Evolutionary conservation across 2,329 filamentous ascomycete genomes (phyloP), one percentile per base, ranked within the genome.

Genomic region (Teratosphaeria viscida): DNA sequence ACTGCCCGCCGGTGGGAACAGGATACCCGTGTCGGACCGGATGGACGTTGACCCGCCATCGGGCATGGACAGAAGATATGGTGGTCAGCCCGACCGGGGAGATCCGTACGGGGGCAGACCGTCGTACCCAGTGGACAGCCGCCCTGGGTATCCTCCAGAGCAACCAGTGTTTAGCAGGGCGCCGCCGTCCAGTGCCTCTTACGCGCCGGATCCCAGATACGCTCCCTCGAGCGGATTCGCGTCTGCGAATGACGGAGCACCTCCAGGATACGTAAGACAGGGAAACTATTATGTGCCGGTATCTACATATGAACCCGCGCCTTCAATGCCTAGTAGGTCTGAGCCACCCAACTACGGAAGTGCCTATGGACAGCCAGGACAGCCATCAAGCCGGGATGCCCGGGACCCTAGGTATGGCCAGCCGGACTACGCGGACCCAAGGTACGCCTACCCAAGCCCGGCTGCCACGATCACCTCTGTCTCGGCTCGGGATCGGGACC

Each of bases 371-470:
- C 64, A 64, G 59, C 63, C 62, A 55, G 60, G 56, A 39, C 62
- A 56, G 8, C 52, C 35, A 52, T 19, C 26, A 16, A 16, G 29
- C 35, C 63, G 67, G 57, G 67, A 68, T 55, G 59, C 63, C 11
- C 60, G 67, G 53, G 67, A 68, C 35, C 58, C 67, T 11, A 64
- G 69, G 62, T 70, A 69, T 54, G 60, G 61, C 54, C 67, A 69
- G 62, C 60, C 62, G 16, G 70, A 72, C 62, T 68, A 68, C 60
- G 60, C 64, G 61, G 69, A 71, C 59, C 64, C 68, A 57, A 67
- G 69, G 64, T 70, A 70, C 66, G 68, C 69, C 60, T 72, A 72
- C 61, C 70, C 70, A 61, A 72, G 70, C 63, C 70, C 70, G 64
- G 69, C 69, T 57, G 64, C 66, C 57, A 72, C 70, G 34, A 66